phyloP scores from a whole-genome alignment of 768 basidiomycete species.

The Tephrocybe sp. region DNA sequence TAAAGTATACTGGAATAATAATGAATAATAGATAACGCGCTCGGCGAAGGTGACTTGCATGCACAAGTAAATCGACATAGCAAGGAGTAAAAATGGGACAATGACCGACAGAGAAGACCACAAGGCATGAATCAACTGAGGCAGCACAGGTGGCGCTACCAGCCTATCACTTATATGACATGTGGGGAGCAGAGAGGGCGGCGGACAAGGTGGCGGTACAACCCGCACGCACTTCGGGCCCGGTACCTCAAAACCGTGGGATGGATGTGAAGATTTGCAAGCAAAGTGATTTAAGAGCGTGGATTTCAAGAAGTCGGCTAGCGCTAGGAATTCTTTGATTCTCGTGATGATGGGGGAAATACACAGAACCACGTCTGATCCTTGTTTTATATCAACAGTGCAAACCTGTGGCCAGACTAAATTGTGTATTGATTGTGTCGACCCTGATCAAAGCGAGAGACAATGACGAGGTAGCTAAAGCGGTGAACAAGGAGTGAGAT shows the following conservation, averaged over 20 bases:
- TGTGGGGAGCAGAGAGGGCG: neutral
- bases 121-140: too few species aligned
- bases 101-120: too few species aligned
- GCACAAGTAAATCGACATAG: too few species aligned
- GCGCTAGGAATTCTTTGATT: neutral
- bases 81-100: too few species aligned
- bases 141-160: too few species aligned
- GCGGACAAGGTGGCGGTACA: constrained; percentile 1
- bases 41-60: too few species aligned
- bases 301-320: neutral
- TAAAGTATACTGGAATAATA: too few species aligned
- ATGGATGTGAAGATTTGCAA: neutral
- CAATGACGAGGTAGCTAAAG: too few species aligned
- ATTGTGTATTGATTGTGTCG: too few species aligned
- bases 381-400: neutral
- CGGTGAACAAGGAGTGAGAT: too few species aligned
- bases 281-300: neutral
- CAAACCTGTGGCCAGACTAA: neutral
- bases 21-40: too few species aligned
- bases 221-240: constrained; percentile 2
- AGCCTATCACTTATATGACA: neutral
- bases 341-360: neutral
- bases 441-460: too few species aligned
- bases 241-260: constrained; percentile 11
- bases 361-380: neutral